These are phyloP conservation scores for Protomyces gravidus DNA, from an alignment of 1,139 yeast species.

Conservation along the genomic window DNA sequence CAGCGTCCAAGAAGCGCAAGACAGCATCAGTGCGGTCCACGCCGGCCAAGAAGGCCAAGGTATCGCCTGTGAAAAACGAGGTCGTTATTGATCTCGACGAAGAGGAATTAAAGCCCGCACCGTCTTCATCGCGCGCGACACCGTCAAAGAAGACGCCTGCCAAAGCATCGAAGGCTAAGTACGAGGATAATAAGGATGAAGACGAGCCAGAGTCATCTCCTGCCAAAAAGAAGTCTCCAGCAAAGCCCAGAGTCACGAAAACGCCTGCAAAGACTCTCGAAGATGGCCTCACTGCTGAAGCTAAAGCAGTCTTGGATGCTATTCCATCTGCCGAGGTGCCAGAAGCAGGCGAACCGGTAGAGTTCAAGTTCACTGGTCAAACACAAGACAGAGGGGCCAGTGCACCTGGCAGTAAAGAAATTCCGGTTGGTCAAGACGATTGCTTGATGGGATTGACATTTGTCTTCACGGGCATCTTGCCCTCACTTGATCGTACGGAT, in stretches of 20 bases:
- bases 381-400: constrained; percentile 44
- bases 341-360: constrained; percentile 53
- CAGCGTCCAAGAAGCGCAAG: neutral
- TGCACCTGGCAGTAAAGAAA: constrained; percentile 33
- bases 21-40: constrained; percentile 11
- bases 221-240: neutral
- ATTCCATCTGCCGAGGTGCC: constrained; percentile 64
- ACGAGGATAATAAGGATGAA: constrained; percentile 35
- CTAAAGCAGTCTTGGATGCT: constrained; percentile 46
- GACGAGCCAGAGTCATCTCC: constrained; percentile 33
- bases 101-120: neutral
- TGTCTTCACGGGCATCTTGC: constrained; percentile 88
- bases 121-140: neutral
- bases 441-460: constrained; percentile 63
- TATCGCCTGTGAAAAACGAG: neutral
- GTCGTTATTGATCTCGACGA: constrained; percentile 21
- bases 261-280: neutral
- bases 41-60: constrained; percentile 28
- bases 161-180: neutral
- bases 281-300: constrained; percentile 46
- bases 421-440: constrained; percentile 35
- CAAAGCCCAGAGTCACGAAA: neutral
- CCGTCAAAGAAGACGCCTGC: constrained; percentile 5
- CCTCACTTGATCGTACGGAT: constrained; percentile 68
- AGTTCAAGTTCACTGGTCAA: constrained; percentile 53